A percentile compares a stretch with the other conserved stretches of the same genome.
These are phyloP conservation scores for Colletotrichum lentis DNA, from an alignment of 2,329 filamentous ascomycete genomes.

Conservation along the genomic window DNA sequence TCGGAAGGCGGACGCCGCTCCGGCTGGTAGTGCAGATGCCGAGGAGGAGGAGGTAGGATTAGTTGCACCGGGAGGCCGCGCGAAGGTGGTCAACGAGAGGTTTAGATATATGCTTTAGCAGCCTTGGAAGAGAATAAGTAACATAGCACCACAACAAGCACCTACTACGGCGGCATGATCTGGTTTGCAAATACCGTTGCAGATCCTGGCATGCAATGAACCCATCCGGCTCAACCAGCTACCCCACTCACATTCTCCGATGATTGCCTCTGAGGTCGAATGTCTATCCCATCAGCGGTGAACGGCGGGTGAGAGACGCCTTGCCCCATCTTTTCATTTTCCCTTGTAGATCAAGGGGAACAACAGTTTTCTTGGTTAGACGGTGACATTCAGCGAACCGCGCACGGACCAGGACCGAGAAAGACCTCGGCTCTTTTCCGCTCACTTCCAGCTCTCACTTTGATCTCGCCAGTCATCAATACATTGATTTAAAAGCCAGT, in stretches of 20 bases:
- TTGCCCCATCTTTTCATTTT: constrained; percentile 1
- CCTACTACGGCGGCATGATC: not conserved
- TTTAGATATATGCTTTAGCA: constrained; percentile 60
- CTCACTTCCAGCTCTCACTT: not conserved
- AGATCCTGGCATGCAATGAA: not conserved
- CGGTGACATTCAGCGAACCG: not conserved
- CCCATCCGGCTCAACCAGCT: not conserved
- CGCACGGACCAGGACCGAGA: not conserved
- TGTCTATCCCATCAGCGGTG: not conserved
- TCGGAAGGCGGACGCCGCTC: constrained; percentile 51
- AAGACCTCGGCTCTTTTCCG: constrained; percentile 8
- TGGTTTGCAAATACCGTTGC: not conserved
- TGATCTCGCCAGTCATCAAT: not conserved
- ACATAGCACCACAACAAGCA: not conserved
- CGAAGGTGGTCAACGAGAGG: constrained; percentile 39
- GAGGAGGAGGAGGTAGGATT: constrained; percentile 54
- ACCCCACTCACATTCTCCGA: not conserved
- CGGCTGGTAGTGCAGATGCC: constrained; percentile 39
- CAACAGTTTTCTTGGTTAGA: not conserved
- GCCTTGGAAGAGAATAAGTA: not conserved
- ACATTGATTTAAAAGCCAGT: not conserved
- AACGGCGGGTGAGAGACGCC: not conserved
- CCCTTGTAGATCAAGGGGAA: not conserved
- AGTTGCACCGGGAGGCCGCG: constrained; percentile 46
- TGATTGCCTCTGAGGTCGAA: not conserved